Conservation (phyloP, 805 yeast species). For the Vanderwaltozyma polyspora region DNA sequence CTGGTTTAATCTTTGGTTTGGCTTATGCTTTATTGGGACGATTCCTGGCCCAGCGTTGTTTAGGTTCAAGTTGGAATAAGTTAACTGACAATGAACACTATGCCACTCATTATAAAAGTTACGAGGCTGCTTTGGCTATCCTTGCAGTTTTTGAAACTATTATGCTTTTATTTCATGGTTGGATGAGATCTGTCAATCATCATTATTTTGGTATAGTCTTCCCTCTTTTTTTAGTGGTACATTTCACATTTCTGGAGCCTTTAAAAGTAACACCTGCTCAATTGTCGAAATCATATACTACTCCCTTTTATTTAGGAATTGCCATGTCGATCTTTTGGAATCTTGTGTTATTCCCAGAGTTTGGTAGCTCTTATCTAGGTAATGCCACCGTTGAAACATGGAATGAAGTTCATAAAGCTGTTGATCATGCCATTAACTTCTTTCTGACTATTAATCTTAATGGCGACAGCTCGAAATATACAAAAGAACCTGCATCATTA, state of each 20-base stretch:
- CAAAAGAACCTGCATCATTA: conserved; percentile 19
- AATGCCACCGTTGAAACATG: conserved; percentile 31
- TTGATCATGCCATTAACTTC: conserved; percentile 31
- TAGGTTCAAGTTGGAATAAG: conserved; percentile 20
- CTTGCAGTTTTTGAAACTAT: conserved; percentile 35
- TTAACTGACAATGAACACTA: conserved; percentile 26
- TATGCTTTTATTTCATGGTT: conserved; percentile 39
- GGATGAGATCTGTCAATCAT: conserved; percentile 38
- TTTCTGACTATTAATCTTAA: conserved; percentile 24
- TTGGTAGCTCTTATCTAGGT: conserved; percentile 40
- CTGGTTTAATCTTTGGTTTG: conserved; percentile 34
- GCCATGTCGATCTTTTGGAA: conserved; percentile 35
- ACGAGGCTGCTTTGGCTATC: conserved; percentile 32
- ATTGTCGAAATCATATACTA: conserved; percentile 29
- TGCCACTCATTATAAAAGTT: conserved; percentile 21
- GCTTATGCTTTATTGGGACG: conserved; percentile 34
- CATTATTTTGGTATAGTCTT: conserved; percentile 37
- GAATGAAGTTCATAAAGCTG: conserved; percentile 30
- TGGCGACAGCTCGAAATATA: conserved; percentile 9
- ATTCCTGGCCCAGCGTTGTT: conserved; percentile 31
- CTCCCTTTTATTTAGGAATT: conserved; percentile 37
- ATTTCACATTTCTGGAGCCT: conserved; percentile 35
- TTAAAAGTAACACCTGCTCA: conserved; percentile 23
- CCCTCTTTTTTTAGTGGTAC: conserved; percentile 39
- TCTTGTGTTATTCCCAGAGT: conserved; percentile 37